Percentiles rank a stretch among this genome's conserved stretches.
These are phyloP conservation scores for Diutina pseudorugosa DNA, from an alignment of 1,139 yeast species.

Conservation along the genomic window DNA sequence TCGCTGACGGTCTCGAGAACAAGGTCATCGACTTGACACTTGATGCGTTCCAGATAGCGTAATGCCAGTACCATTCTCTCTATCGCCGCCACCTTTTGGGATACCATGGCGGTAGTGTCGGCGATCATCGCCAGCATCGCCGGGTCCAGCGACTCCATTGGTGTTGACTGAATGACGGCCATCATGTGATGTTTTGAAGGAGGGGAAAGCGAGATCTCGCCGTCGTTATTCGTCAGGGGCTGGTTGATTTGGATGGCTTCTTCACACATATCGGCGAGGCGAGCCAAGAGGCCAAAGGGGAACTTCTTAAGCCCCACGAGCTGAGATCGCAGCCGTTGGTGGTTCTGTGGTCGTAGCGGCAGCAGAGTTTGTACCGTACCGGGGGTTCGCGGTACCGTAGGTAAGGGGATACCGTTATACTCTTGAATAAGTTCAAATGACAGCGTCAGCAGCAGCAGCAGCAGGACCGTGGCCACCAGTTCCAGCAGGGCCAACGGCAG, in stretches of 20 bases:
- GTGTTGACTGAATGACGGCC: conserved; percentile 38
- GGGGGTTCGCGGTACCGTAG: conserved; percentile 12
- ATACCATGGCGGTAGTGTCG: conserved; percentile 55
- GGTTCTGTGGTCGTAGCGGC: conserved; percentile 12
- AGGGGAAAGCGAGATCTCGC: conserved; percentile 47
- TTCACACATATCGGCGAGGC: conserved; percentile 58
- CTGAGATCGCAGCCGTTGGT: conserved; percentile 5
- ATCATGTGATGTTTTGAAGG: conserved; percentile 55
- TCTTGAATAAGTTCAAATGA: conserved; percentile 18
- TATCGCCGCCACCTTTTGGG: conserved; percentile 63
- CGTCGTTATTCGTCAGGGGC: conserved; percentile 25
- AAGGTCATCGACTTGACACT: conserved; percentile 66
- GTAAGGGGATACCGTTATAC: conserved; percentile 52
- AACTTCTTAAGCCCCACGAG: conserved; percentile 21
- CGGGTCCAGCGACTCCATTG: conserved; percentile 47
- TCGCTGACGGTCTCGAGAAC: conserved; percentile 57
- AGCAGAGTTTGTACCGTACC: conserved; percentile 14
- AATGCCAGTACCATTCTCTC: conserved; percentile 65
- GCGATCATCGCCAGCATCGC: conserved; percentile 51
- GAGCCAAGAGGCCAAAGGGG: conserved; percentile 57
- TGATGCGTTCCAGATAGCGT: conserved; percentile 68
- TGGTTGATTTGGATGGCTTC: conserved; percentile 67
- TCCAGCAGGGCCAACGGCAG: conserved; percentile 11
- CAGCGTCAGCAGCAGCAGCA: conserved; percentile 9
- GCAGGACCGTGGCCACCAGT: conserved; percentile 6